phyloP scores from a whole-genome alignment of 2,329 filamentous ascomycete species.

The Colletotrichum spinosum region DNA sequence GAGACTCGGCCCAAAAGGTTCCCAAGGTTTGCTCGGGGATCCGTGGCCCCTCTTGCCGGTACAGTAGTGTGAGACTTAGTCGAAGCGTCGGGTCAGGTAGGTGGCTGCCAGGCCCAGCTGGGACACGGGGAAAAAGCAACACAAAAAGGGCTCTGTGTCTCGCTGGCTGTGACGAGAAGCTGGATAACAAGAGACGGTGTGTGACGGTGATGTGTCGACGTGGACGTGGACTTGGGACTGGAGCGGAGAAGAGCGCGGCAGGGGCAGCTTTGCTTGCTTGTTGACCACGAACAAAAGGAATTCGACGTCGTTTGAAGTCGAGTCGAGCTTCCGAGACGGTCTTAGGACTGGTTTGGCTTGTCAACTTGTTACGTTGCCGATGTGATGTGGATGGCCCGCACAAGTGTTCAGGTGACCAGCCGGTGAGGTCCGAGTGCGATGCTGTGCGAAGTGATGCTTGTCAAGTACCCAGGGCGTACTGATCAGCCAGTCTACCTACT shows the following conservation, averaged over 20 bases:
- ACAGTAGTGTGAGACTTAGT: constrained; percentile 34
- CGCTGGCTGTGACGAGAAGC: constrained; percentile 16
- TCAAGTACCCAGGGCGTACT: not conserved
- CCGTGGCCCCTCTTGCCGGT: constrained; percentile 31
- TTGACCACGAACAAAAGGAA: constrained; percentile 5
- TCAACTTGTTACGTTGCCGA: constrained; percentile 34
- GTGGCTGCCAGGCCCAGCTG: constrained; percentile 12
- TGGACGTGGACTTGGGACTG: constrained; percentile 22
- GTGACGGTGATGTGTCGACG: constrained; percentile 20
- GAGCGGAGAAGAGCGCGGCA: constrained; percentile 1
- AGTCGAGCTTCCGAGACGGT: constrained; percentile 13
- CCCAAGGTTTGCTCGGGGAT: constrained; percentile 29
- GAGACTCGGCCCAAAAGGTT: not conserved
- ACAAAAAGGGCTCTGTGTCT: constrained; percentile 11
- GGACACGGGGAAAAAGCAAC: constrained; percentile 20
- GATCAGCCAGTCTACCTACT: constrained; percentile 1
- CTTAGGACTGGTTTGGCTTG: constrained; percentile 20
- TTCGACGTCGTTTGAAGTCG: not conserved
- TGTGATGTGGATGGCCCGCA: constrained; percentile 19
- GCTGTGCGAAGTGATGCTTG: constrained; percentile 7
- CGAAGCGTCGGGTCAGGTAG: constrained; percentile 3
- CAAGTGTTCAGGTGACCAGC: constrained; percentile 33
- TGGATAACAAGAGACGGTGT: not conserved
- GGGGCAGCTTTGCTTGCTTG: not conserved
- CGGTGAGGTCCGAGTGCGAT: constrained; percentile 31